Evolutionary conservation across 257 asterid species (phyloP).

Genomic region (Linaria vulgaris): DNA sequence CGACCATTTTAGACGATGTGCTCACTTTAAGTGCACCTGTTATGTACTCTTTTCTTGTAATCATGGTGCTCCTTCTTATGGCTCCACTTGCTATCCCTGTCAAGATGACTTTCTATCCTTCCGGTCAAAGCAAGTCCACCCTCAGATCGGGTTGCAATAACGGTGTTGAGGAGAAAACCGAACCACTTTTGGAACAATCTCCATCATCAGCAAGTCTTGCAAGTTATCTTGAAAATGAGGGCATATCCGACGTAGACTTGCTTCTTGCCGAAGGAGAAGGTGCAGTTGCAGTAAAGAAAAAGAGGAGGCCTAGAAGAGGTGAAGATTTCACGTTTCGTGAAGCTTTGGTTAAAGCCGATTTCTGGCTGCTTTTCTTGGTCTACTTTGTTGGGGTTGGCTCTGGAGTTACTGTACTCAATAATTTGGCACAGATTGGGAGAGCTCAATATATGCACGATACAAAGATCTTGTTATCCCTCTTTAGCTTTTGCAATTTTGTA

Average conservation of each 20-base stretch:
- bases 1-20: constrained; percentile 45
- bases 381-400: constrained; percentile 72
- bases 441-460: constrained; percentile 57
- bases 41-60: constrained; percentile 36
- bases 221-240: constrained; percentile 36
- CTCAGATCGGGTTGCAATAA: constrained; percentile 3
- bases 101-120: constrained; percentile 64
- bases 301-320: constrained; percentile 65
- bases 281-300: constrained; percentile 50
- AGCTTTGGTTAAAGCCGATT: constrained; percentile 70
- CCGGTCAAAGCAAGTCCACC: constrained; percentile 30
- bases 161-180: constrained; percentile 24
- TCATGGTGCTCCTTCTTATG: constrained; percentile 61
- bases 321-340: constrained; percentile 61
- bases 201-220: constrained; percentile 39
- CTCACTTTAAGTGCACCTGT: constrained; percentile 34
- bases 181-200: constrained; percentile 45
- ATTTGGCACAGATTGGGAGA: constrained; percentile 70
- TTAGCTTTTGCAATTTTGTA: constrained; percentile 67
- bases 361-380: constrained; percentile 70
- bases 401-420: constrained; percentile 75
- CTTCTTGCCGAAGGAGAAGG: constrained; percentile 71
- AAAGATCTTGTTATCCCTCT: constrained; percentile 52
- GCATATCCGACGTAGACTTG: constrained; percentile 44
- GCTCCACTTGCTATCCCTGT: constrained; percentile 70